Evolutionary conservation across 2,329 filamentous ascomycete species (phyloP), one percentile per base, ranked within the genome.

Genomic region (Penicillium nordicum): DNA sequence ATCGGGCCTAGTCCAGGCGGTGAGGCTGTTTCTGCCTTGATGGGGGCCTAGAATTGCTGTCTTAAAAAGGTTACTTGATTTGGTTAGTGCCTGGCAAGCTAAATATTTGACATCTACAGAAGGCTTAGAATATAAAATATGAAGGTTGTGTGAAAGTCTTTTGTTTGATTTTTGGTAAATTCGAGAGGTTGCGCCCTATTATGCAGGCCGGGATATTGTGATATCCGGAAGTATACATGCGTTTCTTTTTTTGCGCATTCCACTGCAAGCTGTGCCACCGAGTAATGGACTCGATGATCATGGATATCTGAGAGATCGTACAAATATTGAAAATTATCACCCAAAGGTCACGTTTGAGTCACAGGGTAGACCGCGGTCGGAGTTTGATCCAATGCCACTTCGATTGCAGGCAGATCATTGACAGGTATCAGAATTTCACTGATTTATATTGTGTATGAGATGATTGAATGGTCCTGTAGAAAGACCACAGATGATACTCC

Each of bases 1-100:
- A 63, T 60, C 54, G 45, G 65, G 65, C 40, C 53, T 68, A 68
- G 66, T 46, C 30, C 48, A 54, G 59, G 63, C 59, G 62, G 63
- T 63, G 56, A 55, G 34, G 23, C 1, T 5, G 5, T 37, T 63
- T 64, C 60, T 64, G 62, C 63, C 63, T 54, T 29, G 49, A 57
- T 60, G 57, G 50, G 53, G 53, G 53, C 44, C 50, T 62, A 55
- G 57, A 64, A 43, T 46, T 43, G 42, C 52, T 42, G 9, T 30
- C 9, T 16, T 7, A 14, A 43, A 23, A 29, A n/a, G 2, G 14
- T 32, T 56, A 40, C 50, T 51, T 46, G 40, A 48, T 53, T 52
- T 51, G 53, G 50, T 59, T 57, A 55, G 50, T 44, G 49, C 16
- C 41, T 37, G 21, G 18, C 18, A 27, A 44, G 36, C 41, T 55